Base-by-base conservation (phyloP, 805 yeast genomes). In the Pichia nakasei region DNA sequence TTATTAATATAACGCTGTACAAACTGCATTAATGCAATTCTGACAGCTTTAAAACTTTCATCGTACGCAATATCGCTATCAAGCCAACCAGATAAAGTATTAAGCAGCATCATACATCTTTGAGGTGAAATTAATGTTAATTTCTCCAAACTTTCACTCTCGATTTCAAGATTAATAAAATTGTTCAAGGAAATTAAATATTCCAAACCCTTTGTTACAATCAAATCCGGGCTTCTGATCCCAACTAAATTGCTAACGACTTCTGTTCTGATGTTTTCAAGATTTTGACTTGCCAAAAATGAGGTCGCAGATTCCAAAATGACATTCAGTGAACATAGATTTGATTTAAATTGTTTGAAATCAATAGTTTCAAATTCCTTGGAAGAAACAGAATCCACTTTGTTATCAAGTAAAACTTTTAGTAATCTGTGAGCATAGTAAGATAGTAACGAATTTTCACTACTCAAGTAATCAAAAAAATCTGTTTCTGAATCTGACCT, bases 161-260 rank as follows among this genome's bases (percentile, higher is more conserved):
- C 67, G 8, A 51, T 50, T 22, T 65, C 68, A 3, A 61, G 46
- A 41, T 60, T 55, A 46, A 77, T 65, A 49, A 67, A 61, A 45
- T 69, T 65, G 38, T 66, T 69, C 34, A 82, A 60, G 3, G 80
- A 51, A 1, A 77, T 63, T 4, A 83, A 46, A 58, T 72, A 69
- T 15, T 58, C 60, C 31, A 76, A 56, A 0, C 82, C 82, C 3
- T 56, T 56, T 3, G 54, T 38, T 8, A 69, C 41, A 12, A 80
- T 67, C 27, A 72, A 72, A 0, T 59, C 41, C 2, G 69, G 52
- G 2, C 48, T 38, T 41, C 67, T 68, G 2, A 73, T 61, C 1
- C 87, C 85, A 38, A 82, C 64, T 19, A 83, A 56, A 51, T 81
- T 87, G 1, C 89, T 76, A 13, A 79, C 78, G n/a, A 75, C 64